Evolutionary conservation across 345 rosid genomes (phyloP), one percentile per base, ranked within the genome.

Genomic region (Syzygium aqueum): DNA sequence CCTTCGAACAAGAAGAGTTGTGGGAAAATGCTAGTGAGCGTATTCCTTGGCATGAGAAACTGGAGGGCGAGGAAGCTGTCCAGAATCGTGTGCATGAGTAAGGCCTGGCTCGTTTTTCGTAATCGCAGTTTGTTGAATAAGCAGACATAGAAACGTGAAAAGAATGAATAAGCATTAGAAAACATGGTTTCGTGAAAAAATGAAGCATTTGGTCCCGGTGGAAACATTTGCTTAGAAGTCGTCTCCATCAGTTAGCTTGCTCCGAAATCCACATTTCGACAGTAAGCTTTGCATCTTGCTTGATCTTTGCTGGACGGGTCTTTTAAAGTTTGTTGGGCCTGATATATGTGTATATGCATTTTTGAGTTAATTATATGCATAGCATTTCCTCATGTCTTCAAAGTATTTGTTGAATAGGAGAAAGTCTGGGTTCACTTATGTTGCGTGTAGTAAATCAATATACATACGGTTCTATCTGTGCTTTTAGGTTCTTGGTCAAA

Each of bases 61-160:
- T 97, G 90, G 98, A 96, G 86, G 99, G 99, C 23, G 99, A 97
- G 89, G 98, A 95, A 85, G 98, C 96, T 89, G 91, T 96, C 90
- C 99, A 96, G 92, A 96, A 95, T 88, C 99, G 92, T 86, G 96
- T 97, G 86, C 99, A 97, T 82, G 99, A 97, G 99, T 97, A 88
- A 92, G 99, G 92, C 89, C 83, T 85, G 84, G 73, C 63, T 17
- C 83, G 59, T 84, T 90, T 50, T 51, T 57, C 67, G 65, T 46
- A 54, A 27, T 84, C 37, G 12, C 57, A 23, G 40, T 83, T 84
- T 40, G 22, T 51, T 84, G 52, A 22, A 61, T 54, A 56, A 37
- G 52, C 43, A 78, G n/a, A 51, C 8, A 2, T 22, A 6, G 59
- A 27, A 25, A 23, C 33, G 12, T 2, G 53, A 84, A 84, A 28